A percentile compares a stretch with the other conserved stretches of the same genome.
Evolutionary conservation across 2,329 filamentous ascomycete genomes (phyloP).

Genomic region (Xylaria sp.): DNA sequence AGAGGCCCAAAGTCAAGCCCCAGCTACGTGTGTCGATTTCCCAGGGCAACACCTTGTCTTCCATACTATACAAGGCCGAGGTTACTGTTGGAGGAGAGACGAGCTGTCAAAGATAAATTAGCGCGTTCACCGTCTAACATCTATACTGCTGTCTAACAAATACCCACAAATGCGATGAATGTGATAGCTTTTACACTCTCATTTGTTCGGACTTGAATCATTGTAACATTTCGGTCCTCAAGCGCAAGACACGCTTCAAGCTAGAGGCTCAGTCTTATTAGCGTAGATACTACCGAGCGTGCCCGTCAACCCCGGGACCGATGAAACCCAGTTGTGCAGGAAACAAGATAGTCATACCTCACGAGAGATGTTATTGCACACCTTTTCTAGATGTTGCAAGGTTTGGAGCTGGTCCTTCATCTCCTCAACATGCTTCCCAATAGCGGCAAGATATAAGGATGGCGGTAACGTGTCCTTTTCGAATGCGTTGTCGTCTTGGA

Average conservation of each 20-base stretch:
- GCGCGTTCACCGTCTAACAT: not conserved
- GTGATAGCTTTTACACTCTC: conserved; percentile 28
- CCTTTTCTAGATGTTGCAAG: conserved; percentile 21
- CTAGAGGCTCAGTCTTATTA: conserved; percentile 10
- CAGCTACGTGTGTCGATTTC: conserved; percentile 5
- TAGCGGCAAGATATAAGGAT: conserved; percentile 16
- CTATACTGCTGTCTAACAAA: not conserved
- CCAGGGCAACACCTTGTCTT: conserved; percentile 14
- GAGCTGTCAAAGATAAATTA: conserved; percentile 7
- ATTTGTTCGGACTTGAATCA: conserved; percentile 29
- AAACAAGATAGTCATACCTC: conserved; percentile 15
- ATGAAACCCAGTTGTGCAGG: not conserved
- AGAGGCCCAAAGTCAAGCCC: conserved; percentile 12
- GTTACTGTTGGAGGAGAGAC: conserved; percentile 21
- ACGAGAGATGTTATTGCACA: conserved; percentile 27
- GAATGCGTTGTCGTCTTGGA: conserved; percentile 17
- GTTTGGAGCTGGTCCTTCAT: conserved; percentile 21
- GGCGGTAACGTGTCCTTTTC: conserved; percentile 1
- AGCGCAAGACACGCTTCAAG: conserved; percentile 28
- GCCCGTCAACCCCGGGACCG: not conserved
- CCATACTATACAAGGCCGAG: conserved; percentile 25
- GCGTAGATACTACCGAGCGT: not conserved
- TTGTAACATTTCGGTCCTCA: conserved; percentile 26
- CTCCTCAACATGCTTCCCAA: conserved; percentile 28
- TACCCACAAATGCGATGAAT: conserved; percentile 27